Base-by-base conservation (phyloP, 2,329 filamentous ascomycete species). In the Neofusicoccum laricinum region DNA sequence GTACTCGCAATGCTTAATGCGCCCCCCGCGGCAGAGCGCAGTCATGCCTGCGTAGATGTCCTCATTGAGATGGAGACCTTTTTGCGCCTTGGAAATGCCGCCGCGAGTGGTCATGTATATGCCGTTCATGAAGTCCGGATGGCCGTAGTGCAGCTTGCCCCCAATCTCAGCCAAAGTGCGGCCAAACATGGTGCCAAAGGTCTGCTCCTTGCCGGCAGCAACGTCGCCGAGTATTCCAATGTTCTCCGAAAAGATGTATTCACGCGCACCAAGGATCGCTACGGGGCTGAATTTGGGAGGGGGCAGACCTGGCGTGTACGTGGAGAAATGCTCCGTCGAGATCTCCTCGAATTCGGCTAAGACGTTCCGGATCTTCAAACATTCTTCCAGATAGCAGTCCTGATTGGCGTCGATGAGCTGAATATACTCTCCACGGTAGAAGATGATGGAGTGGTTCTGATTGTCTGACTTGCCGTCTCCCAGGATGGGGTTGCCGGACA, bases 11-110 rank as follows among this genome's bases (percentile, higher is more conserved):
- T 99, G 95, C 89, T 99, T 99, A 84, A 99, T 99, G 69, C 95
- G 92, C 70, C 95, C 95, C 82, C 95, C 95, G 80, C 95, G 93
- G 57, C 97, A 84, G 38, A 98, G 80, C 66, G 95, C 95, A 74
- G 88, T 98, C 95, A 99, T 99, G 85, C 95, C 95, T 68, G 93
- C 93, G 78, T 97, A 99, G 79, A 99, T 99, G 90, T 99, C 95
- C 78, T 99, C 95, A 86, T 99, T 99, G 70, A 99, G 82, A 78
- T 99, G 95, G 15, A 99, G 84, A 81, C 95, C 95, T 79, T 99
- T 99, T 73, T 99, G 95, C 65, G 95, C 95, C 80, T 99, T 99
- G 69, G 95, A 99, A 7, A 99, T 94, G 86, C 95, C 95, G 75
- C 95, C 95, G 78, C 95, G 91, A 66, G 95, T 99, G 1, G 88